Base-by-base conservation (phyloP, 345 rosid genomes). In the Eucalyptus regnans region DNA sequence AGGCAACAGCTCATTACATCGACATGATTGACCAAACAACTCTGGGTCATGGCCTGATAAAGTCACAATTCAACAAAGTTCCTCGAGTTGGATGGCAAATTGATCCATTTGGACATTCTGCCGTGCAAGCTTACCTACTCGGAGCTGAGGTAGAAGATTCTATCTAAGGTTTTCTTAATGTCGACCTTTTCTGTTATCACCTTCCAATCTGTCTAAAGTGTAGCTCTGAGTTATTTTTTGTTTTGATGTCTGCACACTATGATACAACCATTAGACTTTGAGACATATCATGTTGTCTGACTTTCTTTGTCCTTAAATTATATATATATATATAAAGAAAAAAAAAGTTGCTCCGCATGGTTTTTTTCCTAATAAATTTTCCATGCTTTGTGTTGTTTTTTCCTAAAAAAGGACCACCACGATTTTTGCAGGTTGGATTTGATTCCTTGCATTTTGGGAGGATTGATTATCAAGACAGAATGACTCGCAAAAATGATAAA, bases 11-110 rank as follows among this genome's bases (percentile, higher is more conserved):
- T 68, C 98, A 95, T 92, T 96, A 96, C 90, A 89, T 97, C 87
- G 99, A 97, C 90, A 97, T 97, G 98, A 95, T 97, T n/a, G 99
- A 97, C 90, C 99, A 97, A 86, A 95, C 96, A 48, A 95, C 99
- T 87, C 88, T 93, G 6, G 99, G 99, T 15, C 98, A 97, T 93
- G 92, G 80, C 3, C 87, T 91, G 31, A 95, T 97, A 89, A 95
- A 95, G 93, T 88, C 92, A 83, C 90, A 95, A n/a, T 96, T 97
- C 85, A 91, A 96, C 89, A 92, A 87, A 87, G 93, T 92, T 87
- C 99, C 99, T 91, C 96, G 96, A 87, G 98, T 96, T 50, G 98
- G 96, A 66, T 97, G 99, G 99, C 99, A 97, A 91, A 97, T 97
- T 50, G 99, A 97, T 90, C 97, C 98, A 2, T 97, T 97, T 91